phyloP scores from a whole-genome alignment of 192 early-diverging fungal species.

The Linnemannia schmuckeri region DNA sequence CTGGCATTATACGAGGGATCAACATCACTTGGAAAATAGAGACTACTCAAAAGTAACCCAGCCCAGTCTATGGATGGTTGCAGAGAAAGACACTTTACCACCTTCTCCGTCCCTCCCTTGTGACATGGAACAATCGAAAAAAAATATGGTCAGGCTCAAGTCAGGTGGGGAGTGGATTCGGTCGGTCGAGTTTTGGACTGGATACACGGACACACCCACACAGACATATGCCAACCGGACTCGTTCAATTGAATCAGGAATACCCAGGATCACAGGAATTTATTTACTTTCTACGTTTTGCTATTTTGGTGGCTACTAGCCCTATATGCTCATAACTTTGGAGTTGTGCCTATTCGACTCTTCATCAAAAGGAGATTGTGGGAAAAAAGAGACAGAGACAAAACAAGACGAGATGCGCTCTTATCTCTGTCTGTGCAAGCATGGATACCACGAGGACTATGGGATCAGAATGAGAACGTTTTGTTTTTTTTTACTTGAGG shows the following conservation, averaged over 20 bases:
- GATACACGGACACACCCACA: slow-evolving; percentile 2
- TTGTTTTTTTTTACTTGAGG: neutral
- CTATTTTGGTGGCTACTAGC: neutral
- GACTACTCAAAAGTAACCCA: neutral
- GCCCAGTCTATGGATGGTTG: neutral
- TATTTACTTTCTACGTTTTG: neutral
- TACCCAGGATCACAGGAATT: neutral
- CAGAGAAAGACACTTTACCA: neutral
- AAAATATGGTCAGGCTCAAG: neutral
- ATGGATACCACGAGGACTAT: neutral
- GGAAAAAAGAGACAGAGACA: neutral
- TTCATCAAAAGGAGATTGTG: neutral
- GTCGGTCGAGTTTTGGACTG: slow-evolving; percentile 2
- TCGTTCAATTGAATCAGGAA: slow-evolving; percentile 24
- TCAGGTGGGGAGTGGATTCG: slow-evolving; percentile 21
- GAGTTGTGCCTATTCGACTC: no score
- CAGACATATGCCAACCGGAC: neutral
- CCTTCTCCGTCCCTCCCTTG: neutral
- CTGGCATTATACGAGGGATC: neutral
- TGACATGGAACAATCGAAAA: neutral
- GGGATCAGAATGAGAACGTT: neutral
- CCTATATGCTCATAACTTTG: no score
- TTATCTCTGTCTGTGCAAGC: neutral
- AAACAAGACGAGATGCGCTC: neutral
- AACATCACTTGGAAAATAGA: neutral